Conservation (phyloP, 2,329 filamentous ascomycete genomes). For the Aspergillus brasiliensis region DNA sequence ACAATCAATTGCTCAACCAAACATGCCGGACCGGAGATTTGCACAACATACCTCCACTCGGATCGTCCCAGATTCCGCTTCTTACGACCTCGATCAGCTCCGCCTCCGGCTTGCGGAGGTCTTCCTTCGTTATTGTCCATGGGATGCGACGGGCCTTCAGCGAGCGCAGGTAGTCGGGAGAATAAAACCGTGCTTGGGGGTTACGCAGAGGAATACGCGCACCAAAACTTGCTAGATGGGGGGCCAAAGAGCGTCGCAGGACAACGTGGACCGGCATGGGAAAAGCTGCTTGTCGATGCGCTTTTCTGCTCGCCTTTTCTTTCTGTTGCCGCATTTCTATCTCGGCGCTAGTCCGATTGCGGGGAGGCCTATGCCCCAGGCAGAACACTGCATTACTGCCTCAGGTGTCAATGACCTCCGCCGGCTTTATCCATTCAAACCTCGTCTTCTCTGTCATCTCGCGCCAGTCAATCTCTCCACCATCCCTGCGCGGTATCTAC, state of each 20-base stretch:
- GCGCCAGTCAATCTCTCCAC: neutral
- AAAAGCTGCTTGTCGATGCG: neutral
- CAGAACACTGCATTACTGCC: neutral
- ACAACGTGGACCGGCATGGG: slow-evolving; percentile 29
- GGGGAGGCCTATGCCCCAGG: neutral
- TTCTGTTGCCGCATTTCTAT: slow-evolving; percentile 12
- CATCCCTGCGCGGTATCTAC: too few relatives aligned
- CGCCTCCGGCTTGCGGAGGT: slow-evolving; percentile 29
- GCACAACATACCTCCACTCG: slow-evolving; percentile 61
- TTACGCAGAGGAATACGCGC: neutral
- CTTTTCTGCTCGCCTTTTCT: slow-evolving; percentile 11
- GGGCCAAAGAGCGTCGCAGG: slow-evolving; percentile 14
- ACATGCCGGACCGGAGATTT: neutral
- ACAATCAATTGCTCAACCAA: neutral
- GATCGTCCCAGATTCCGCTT: slow-evolving; percentile 67
- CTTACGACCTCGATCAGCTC: slow-evolving; percentile 53
- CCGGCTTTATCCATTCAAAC: neutral
- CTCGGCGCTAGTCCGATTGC: neutral
- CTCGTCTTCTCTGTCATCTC: neutral
- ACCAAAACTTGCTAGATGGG: neutral
- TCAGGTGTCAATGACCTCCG: neutral
- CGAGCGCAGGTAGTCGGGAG: neutral
- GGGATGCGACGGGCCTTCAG: slow-evolving; percentile 12
- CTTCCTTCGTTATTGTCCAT: slow-evolving; percentile 40
- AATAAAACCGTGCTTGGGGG: neutral